Percentiles rank a stretch among this genome's conserved stretches.
phyloP scores from a whole-genome alignment of 2,329 filamentous ascomycete species.

The Colletotrichum sp. region DNA sequence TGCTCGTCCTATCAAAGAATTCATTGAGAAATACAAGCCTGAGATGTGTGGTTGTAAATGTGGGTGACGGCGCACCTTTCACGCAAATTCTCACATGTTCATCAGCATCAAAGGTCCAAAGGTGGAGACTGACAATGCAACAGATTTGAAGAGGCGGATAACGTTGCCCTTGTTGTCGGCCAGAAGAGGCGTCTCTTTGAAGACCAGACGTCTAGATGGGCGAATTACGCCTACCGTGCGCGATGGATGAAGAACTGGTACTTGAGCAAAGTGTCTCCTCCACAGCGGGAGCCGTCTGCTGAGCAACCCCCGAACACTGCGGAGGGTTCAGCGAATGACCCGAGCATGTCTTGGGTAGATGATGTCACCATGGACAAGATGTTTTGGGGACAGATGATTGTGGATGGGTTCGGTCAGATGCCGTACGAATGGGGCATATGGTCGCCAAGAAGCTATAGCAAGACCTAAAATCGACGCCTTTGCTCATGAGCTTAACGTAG shows the following conservation, averaged over 20 bases:
- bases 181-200: constrained; percentile 30
- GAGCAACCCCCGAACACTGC: fast-evolving
- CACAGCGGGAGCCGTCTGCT: neutral
- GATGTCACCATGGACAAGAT: neutral
- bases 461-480: too few species aligned
- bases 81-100: too few species aligned
- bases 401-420: neutral
- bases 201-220: constrained; percentile 33
- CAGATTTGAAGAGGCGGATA: constrained; percentile 34
- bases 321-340: neutral
- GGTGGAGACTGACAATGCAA: too few species aligned
- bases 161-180: constrained; percentile 24
- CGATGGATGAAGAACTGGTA: constrained; percentile 48
- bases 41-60: too few species aligned
- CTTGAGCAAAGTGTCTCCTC: constrained; percentile 17
- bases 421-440: too few species aligned
- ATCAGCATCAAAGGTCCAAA: too few species aligned
- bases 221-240: constrained; percentile 37
- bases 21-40: too few species aligned
- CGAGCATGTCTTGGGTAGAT: neutral
- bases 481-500: too few species aligned
- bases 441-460: too few species aligned
- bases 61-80: too few species aligned
- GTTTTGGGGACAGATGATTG: constrained; percentile 8
- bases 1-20: too few species aligned